Conservation (phyloP, 306 rosid species). For the Malus sieversii region DNA sequence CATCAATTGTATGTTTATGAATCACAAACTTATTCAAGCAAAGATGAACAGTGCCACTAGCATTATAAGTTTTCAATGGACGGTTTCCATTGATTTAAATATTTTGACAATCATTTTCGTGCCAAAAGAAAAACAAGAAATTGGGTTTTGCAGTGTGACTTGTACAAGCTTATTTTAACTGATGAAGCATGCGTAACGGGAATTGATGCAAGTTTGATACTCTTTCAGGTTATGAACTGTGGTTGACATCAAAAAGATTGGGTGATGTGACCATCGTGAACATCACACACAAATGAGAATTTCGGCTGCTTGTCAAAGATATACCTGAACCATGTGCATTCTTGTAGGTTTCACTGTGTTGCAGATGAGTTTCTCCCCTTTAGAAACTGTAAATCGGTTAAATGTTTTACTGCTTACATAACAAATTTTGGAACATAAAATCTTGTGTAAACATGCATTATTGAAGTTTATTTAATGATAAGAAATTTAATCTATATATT, state of each 20-base stretch:
- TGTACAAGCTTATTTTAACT: not conserved
- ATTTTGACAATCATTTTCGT: not conserved
- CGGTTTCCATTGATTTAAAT: not conserved
- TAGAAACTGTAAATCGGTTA: slow-evolving; percentile 71
- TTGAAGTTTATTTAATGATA: slow-evolving; percentile 1
- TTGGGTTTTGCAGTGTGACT: not conserved
- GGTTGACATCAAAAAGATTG: slow-evolving; percentile 19
- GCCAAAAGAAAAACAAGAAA: not conserved
- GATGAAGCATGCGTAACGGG: slow-evolving; percentile 15
- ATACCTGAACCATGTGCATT: slow-evolving; percentile 54
- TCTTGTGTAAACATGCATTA: slow-evolving; percentile 35
- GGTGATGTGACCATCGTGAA: slow-evolving; percentile 29
- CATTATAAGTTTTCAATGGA: not conserved
- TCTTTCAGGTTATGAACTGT: slow-evolving; percentile 50
- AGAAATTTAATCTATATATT: not conserved
- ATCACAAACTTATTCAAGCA: slow-evolving; percentile 2
- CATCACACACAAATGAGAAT: slow-evolving; percentile 9
- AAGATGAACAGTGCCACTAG: not conserved
- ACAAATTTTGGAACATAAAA: slow-evolving; percentile 36
- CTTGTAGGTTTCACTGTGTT: slow-evolving; percentile 65
- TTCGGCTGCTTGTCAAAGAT: slow-evolving; percentile 46
- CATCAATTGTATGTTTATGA: slow-evolving; percentile 18
- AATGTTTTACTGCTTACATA: slow-evolving; percentile 34
- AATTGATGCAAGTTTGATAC: slow-evolving; percentile 31
- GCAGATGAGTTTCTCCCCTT: slow-evolving; percentile 99